phyloP scores from a whole-genome alignment of 306 rosid genomes.

The Urtica urens region DNA sequence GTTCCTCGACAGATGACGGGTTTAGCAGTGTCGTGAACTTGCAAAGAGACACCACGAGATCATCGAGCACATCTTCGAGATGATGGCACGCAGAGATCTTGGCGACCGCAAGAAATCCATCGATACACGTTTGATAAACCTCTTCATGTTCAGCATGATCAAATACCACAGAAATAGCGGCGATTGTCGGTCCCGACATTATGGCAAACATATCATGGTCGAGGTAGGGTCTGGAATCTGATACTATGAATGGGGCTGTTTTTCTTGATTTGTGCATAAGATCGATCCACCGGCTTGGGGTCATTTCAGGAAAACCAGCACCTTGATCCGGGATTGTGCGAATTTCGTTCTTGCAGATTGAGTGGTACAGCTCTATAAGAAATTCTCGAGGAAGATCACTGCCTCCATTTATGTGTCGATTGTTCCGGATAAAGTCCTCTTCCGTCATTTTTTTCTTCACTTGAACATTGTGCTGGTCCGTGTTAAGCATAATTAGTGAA shows the following conservation, averaged over 20 bases:
- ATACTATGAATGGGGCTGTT: conserved; percentile 75
- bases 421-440: conserved; percentile 85
- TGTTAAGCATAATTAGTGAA: conserved; percentile 85
- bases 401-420: conserved; percentile 89
- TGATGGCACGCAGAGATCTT: conserved; percentile 97
- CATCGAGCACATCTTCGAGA: conserved; percentile 98
- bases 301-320: conserved; percentile 88
- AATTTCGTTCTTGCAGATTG: conserved; percentile 92
- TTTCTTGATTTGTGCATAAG: conserved; percentile 89
- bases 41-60: conserved; percentile 93
- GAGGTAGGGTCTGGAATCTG: conserved; percentile 82
- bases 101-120: conserved; percentile 90
- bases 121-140: conserved; percentile 84
- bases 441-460: conserved; percentile 98
- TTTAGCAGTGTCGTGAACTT: conserved; percentile 90
- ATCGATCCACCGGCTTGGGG: conserved; percentile 94
- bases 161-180: conserved; percentile 97
- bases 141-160: conserved; percentile 97
- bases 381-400: conserved; percentile 85
- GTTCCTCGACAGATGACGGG: conserved; percentile 81
- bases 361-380: conserved; percentile 70
- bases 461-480: conserved; percentile 95
- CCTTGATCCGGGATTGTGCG: conserved; percentile 95
- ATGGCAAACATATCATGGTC: conserved; percentile 95
- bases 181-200: conserved; percentile 97